A percentile compares a stretch with the other conserved stretches of the same genome.
These are phyloP conservation scores for Xylaria palmicola DNA, from an alignment of 495 filamentous ascomycete species.

Conservation along the genomic window DNA sequence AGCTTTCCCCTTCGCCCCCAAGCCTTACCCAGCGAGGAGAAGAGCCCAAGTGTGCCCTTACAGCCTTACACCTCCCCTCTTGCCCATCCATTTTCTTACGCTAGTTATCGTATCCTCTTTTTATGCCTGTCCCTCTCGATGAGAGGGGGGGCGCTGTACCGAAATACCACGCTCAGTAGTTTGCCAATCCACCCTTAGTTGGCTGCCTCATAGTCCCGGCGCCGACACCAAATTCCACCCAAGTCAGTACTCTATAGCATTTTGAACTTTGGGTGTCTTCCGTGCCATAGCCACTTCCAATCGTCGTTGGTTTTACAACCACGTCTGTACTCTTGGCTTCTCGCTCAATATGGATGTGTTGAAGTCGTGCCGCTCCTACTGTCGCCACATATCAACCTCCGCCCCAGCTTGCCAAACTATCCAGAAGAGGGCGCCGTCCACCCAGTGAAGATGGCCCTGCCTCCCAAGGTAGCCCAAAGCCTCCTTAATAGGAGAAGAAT, in stretches of 20 bases:
- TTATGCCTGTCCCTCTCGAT: neutral
- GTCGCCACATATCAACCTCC: neutral
- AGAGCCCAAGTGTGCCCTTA: neutral
- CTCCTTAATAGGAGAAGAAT: neutral
- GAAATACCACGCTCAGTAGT: neutral
- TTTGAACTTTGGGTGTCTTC: neutral
- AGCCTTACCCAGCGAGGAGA: neutral
- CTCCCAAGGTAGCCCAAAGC: neutral
- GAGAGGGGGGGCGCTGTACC: neutral
- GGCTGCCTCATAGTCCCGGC: neutral
- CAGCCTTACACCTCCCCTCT: neutral
- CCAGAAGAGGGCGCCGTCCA: neutral
- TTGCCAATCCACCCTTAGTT: neutral
- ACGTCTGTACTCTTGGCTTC: neutral
- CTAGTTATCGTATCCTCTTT: neutral
- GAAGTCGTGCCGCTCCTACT: neutral
- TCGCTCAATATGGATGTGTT: neutral
- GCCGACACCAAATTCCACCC: neutral
- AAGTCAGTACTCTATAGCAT: neutral
- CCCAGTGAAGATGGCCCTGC: neutral
- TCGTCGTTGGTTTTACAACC: neutral
- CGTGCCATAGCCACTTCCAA: neutral
- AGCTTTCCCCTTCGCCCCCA: neutral
- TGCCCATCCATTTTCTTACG: neutral
- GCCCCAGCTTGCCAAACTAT: neutral